These are phyloP conservation scores for Gaertneriomyces semiglobifer DNA, from an alignment of 192 early-diverging fungal species.

Conservation along the genomic window DNA sequence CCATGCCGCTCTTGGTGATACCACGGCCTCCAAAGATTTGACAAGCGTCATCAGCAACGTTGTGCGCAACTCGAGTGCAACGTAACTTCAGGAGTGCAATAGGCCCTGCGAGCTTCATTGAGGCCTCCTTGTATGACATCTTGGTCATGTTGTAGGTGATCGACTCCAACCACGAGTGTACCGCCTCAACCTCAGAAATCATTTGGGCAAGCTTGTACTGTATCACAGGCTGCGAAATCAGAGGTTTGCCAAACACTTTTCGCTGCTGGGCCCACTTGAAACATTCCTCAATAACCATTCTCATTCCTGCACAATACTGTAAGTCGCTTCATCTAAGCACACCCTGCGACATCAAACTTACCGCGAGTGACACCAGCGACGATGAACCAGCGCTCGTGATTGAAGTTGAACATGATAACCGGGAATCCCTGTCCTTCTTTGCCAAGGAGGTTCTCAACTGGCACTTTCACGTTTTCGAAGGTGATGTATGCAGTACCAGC, in stretches of 20 bases:
- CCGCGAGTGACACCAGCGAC: constrained; percentile 41
- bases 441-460: constrained; percentile 68
- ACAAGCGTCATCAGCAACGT: constrained; percentile 63
- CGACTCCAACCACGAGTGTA: constrained; percentile 62
- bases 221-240: constrained; percentile 73
- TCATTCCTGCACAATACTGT: background rate
- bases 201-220: constrained; percentile 63
- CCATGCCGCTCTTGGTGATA: constrained; percentile 71
- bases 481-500: constrained; percentile 60
- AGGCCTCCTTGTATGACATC: constrained; percentile 61
- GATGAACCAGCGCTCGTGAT: constrained; percentile 69
- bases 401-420: constrained; percentile 70
- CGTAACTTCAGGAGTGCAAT: constrained; percentile 59
- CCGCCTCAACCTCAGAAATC: constrained; percentile 52
- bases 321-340: constrained; percentile 6
- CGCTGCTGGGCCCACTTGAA: constrained; percentile 71
- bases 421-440: constrained; percentile 64
- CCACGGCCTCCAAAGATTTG: constrained; percentile 74
- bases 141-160: constrained; percentile 69
- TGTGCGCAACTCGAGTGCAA: constrained; percentile 54
- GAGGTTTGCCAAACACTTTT: constrained; percentile 68
- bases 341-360: constrained; percentile 25
- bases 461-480: constrained; percentile 70
- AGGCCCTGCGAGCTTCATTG: constrained; percentile 59
- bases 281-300: constrained; percentile 41